Conservation (phyloP, 1,139 yeast species). For the Scheffersomyces parashehatae region DNA sequence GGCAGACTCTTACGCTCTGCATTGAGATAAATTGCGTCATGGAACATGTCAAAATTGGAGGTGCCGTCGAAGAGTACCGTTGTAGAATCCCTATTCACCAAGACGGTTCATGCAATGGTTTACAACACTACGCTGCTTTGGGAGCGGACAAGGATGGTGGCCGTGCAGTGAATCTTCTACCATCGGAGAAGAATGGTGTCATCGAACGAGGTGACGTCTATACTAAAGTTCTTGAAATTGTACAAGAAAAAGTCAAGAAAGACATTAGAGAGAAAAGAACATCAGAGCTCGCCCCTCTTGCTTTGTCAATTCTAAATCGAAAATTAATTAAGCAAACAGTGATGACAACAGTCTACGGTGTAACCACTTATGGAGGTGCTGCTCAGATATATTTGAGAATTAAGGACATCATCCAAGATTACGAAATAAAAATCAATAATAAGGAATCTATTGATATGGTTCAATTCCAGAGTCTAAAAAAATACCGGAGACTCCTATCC, state of each 20-base stretch:
- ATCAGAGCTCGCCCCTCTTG: constrained; percentile 14
- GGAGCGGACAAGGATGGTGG: constrained; percentile 41
- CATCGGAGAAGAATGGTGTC: constrained; percentile 10
- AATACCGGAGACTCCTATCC: constrained; percentile 10
- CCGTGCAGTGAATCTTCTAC: constrained; percentile 37
- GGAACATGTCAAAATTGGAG: constrained; percentile 15
- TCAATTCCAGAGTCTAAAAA: constrained; percentile 1
- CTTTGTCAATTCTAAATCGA: constrained; percentile 25
- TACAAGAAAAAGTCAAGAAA: constrained; percentile 17
- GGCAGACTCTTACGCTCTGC: constrained; percentile 42
- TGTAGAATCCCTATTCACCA: constrained; percentile 43
- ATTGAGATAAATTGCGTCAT: constrained; percentile 29
- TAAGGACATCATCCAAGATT: constrained; percentile 19
- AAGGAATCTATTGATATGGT: constrained; percentile 2
- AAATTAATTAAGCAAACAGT: constrained; percentile 46
- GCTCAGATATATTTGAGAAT: constrained; percentile 32
- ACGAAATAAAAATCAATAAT: constrained; percentile 9
- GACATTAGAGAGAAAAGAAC: constrained; percentile 7
- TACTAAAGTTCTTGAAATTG: constrained; percentile 30
- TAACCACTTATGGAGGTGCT: constrained; percentile 39
- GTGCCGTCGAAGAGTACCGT: constrained; percentile 21
- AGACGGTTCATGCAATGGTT: constrained; percentile 51
- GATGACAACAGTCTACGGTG: constrained; percentile 53
- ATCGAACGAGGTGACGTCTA: constrained; percentile 36
- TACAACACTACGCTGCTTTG: constrained; percentile 50